Conservation (phyloP, 139 green algal genomes). For the Zygnema cylindricum region DNA sequence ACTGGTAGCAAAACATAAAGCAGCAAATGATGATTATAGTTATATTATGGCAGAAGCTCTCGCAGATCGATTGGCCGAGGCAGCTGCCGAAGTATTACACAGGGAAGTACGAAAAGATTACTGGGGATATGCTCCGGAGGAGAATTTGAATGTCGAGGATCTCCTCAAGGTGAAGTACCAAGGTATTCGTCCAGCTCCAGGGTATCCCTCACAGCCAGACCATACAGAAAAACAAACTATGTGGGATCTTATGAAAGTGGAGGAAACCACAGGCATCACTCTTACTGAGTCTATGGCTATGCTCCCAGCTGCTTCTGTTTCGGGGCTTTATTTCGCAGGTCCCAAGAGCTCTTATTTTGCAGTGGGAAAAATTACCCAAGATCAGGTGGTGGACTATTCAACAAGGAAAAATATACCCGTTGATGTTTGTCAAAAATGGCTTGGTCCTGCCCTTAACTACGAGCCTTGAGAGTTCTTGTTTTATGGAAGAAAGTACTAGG, state of each 20-base stretch:
- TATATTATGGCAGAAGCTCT: conserved; percentile 99
- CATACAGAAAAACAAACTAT: conserved; percentile 98
- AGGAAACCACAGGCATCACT: conserved; percentile 80
- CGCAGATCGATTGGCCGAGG: conserved; percentile 95
- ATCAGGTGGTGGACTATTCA: conserved; percentile 92
- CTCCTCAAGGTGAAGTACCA: conserved; percentile 98
- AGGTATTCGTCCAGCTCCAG: conserved; percentile 94
- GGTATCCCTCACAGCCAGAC: conserved; percentile 98
- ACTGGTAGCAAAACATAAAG: conserved; percentile 80
- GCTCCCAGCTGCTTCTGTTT: conserved; percentile 90
- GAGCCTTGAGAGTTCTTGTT: conserved; percentile 70
- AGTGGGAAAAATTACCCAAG: conserved; percentile 95
- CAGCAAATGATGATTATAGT: conserved; percentile 68
- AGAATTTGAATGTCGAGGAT: conserved; percentile 86
- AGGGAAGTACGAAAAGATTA: conserved; percentile 83
- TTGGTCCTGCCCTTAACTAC: conserved; percentile 89
- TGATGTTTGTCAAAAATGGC: conserved; percentile 85
- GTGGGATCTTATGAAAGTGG: conserved; percentile 90
- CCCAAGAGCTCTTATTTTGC: conserved; percentile 91
- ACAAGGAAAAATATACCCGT: conserved; percentile 86
- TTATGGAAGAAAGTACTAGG: background rate
- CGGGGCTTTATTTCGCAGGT: conserved; percentile 92
- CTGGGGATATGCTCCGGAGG: conserved; percentile 93
- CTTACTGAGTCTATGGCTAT: conserved; percentile 97
- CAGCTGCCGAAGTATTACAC: conserved; percentile 95